Base-by-base conservation (phyloP, 352 stramenopile genomes). In the Pythium diclinum region DNA sequence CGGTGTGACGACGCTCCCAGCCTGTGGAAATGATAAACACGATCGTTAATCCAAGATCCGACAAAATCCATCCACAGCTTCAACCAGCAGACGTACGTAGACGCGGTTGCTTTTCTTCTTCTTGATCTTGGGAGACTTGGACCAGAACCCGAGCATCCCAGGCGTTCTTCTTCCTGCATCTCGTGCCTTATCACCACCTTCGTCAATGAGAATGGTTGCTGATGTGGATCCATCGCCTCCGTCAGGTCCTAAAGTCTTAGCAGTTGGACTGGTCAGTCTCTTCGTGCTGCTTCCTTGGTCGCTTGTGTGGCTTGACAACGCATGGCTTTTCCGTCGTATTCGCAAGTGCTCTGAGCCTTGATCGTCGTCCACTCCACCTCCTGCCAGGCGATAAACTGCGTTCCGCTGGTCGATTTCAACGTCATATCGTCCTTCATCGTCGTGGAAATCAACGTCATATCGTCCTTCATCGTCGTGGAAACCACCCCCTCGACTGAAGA, bases 381-480 rank as follows among this genome's bases (percentile, higher is more conserved):
- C 25, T 19, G 79, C 59, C 23, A 81, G 59, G 1, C 67, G 68
- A 9, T 70, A 65, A 17, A 83, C 30, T 3, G 62, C 80, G 1
- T 65, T 74, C n/a, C 69, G 71, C 19, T 82, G 75, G 54, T 87
- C 78, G 28, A 89, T 78, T 46, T 86, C 75, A 1, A 80, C 61
- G 46, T 46, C 38, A n/a, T 46, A 46, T 46, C 38, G 11, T 6
- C 38, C 38, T n/a, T 16, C 13, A 16, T 46, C 38, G 38, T 46
- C 38, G 6, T 19, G 38, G 11, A 46, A 9, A n/a, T 6, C 11
- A 46, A 80, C 61, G 46, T 46, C 38, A n/a, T 46, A 46, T 46
- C 38, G 11, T 6, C 38, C 38, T n/a, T 16, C 13, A 16, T 46
- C 38, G 38, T 46, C 38, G 6, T 19, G 38, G 11, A 46, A 9